A percentile compares a stretch with the other conserved stretches of the same genome.
These are phyloP conservation scores for Pseudocercospora fijiensis DNA, from an alignment of 2,329 filamentous ascomycete species.

Conservation along the genomic window DNA sequence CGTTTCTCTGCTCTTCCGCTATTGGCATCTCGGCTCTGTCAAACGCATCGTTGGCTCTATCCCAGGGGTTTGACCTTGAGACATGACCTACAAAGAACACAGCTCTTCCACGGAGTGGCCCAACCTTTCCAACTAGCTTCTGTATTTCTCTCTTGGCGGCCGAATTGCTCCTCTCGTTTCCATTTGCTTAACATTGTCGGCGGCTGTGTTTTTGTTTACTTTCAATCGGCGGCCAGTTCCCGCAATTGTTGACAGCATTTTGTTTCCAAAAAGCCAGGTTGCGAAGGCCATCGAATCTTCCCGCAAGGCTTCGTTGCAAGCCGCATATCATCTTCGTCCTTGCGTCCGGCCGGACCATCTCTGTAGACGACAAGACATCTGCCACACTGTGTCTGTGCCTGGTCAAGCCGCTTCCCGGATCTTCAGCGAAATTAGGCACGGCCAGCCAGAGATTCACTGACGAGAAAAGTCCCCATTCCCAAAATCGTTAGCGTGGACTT, in stretches of 20 bases:
- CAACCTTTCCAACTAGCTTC: conserved; percentile 12
- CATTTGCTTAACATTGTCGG: conserved; percentile 22
- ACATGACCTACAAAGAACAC: conserved; percentile 25
- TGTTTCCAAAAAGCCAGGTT: background rate
- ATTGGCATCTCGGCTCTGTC: conserved; percentile 21
- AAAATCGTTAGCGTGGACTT: conserved; percentile 3
- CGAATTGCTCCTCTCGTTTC: conserved; percentile 22
- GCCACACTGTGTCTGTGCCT: background rate
- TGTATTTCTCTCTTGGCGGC: conserved; percentile 22
- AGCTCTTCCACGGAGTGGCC: conserved; percentile 14
- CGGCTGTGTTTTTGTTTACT: conserved; percentile 23
- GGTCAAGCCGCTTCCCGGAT: background rate
- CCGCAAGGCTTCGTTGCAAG: background rate
- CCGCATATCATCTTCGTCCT: background rate
- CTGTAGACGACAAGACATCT: background rate
- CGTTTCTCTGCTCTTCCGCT: conserved; percentile 18
- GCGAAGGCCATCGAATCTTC: background rate
- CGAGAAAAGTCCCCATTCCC: background rate
- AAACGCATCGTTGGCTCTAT: conserved; percentile 25
- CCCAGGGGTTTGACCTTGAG: conserved; percentile 21
- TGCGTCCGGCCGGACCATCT: background rate
- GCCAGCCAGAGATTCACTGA: background rate
- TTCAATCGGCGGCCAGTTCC: conserved; percentile 18
- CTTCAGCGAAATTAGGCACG: background rate
- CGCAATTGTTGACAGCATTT: conserved; percentile 18